These are phyloP conservation scores for Geotrichum restrictum DNA, from an alignment of 1,139 yeast species.

Conservation along the genomic window DNA sequence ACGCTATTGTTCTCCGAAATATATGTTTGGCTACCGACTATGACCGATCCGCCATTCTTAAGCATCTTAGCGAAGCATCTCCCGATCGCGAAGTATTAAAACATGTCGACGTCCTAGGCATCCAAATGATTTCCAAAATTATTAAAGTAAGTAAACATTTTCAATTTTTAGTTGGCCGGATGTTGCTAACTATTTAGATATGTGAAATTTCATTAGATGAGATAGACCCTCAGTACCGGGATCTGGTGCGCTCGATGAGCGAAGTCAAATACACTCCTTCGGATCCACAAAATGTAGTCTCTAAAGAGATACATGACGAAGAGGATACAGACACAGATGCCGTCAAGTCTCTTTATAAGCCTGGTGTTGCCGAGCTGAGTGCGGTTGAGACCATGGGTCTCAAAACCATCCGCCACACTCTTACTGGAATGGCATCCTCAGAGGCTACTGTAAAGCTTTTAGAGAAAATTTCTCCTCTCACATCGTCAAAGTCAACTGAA, in stretches of 20 bases:
- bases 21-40: slow-evolving; percentile 31
- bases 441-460: slow-evolving; percentile 24
- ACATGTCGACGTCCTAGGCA: slow-evolving; percentile 66
- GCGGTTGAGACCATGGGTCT: slow-evolving; percentile 79
- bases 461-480: slow-evolving; percentile 31
- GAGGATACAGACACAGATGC: slow-evolving; percentile 12
- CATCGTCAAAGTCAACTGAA: slow-evolving; percentile 39
- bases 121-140: slow-evolving; percentile 53
- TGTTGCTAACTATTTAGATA: slow-evolving; percentile 21
- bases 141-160: slow-evolving; percentile 32
- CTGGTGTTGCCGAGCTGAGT: slow-evolving; percentile 50
- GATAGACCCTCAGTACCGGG: slow-evolving; percentile 41
- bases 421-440: slow-evolving; percentile 53
- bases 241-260: slow-evolving; percentile 32
- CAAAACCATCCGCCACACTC: slow-evolving; percentile 73
- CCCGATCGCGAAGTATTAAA: slow-evolving; percentile 44
- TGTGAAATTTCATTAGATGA: slow-evolving; percentile 35
- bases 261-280: not conserved
- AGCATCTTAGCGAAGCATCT: not conserved
- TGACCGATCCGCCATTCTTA: slow-evolving; percentile 14
- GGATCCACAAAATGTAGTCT: not conserved
- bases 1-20: slow-evolving; percentile 38
- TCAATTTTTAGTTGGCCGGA: slow-evolving; percentile 22
- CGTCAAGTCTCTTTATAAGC: slow-evolving; percentile 45
- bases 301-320: not conserved